Base-by-base conservation (phyloP, 1,284 basidiomycete genomes). In the Fomitopsis palustris region DNA sequence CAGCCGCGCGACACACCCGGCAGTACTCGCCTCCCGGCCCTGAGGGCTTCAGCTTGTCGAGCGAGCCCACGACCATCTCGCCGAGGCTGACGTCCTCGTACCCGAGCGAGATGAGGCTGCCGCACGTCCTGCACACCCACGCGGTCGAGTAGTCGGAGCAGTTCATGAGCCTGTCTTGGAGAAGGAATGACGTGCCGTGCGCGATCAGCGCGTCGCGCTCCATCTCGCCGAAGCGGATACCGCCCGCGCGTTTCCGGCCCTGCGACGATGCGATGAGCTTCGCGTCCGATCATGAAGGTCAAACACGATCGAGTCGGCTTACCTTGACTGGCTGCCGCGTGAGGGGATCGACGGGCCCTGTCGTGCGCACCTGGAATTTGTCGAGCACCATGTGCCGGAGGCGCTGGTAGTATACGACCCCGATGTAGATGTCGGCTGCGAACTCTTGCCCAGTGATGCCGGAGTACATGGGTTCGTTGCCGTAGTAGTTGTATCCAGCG, bases 191-290 rank as follows among this genome's bases (percentile, higher is more conserved):
- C 5, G 97, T 98, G 43, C 97, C 97, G 77, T 99, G 97, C 3
- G 97, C 97, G 67, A 99, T 93, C 55, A 99, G 83, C 16, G 97
- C 96, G 72, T 99, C 97, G 60, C 97, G 92, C 77, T 99, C 97
- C 97, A 99, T 99, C 78, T 99, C 97, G 68, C 97, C 97, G 75
- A 99, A 99, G 64, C 97, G 96, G 69, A 99, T 99, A 74, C 97
- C 97, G 71, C 97, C 97, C 41, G 93, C 95, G 58, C 96, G 92
- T 85, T 99, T 99, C 64, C 97, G 90, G 59, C 97, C 97, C 93
- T 97, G 66, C 14, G 61, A 56, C 54, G 42, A 21, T 17, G 37
- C 51, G 37, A 51, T 60, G 52, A 43, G 56, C 57, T 38, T 63
- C 23, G 38, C 23, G 39, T 10, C n/a, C 37, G 56, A 60, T 25